Percentiles rank a stretch among this genome's conserved stretches.
Evolutionary conservation across 139 green algal species (phyloP).

Genomic region (Asterochloris sp.): DNA sequence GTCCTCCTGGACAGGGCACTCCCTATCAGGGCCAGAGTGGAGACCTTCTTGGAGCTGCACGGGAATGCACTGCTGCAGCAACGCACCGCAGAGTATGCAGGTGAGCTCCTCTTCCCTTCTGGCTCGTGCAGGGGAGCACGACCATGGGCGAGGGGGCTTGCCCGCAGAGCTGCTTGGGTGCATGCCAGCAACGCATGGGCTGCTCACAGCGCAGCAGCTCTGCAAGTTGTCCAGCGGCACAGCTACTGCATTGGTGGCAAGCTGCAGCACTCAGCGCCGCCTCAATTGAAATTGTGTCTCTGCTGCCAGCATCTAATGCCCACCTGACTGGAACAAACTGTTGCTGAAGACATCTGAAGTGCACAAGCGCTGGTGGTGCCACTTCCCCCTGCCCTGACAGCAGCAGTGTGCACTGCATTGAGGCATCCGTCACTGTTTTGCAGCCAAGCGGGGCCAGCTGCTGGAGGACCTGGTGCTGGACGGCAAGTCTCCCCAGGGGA

Average conservation of each 20-base stretch:
- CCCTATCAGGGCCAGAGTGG: constrained; percentile 26
- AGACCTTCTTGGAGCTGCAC: constrained; percentile 68
- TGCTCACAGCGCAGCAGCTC: background rate
- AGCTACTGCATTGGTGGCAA: too few relatives aligned
- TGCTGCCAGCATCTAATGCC: too few relatives aligned
- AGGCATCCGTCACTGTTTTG: background rate
- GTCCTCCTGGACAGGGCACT: constrained; percentile 53
- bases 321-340: too few relatives aligned
- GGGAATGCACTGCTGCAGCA: constrained; percentile 56
- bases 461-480: background rate
- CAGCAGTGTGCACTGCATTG: too few relatives aligned
- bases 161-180: background rate
- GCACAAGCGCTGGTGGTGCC: too few relatives aligned
- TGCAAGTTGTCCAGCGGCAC: background rate
- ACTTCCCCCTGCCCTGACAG: too few relatives aligned
- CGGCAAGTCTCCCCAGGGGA: background rate
- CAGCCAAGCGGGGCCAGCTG: background rate
- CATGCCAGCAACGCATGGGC: background rate
- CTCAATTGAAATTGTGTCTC: too few relatives aligned
- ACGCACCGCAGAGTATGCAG: constrained; percentile 47
- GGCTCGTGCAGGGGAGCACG: background rate
- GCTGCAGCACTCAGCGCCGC: too few relatives aligned
- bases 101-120: constrained; percentile 11
- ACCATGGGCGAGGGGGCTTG: background rate
- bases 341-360: too few relatives aligned